Evolutionary conservation across 805 yeast species (phyloP), one percentile per base, ranked within the genome.

Genomic region (Lipomyces sp.): DNA sequence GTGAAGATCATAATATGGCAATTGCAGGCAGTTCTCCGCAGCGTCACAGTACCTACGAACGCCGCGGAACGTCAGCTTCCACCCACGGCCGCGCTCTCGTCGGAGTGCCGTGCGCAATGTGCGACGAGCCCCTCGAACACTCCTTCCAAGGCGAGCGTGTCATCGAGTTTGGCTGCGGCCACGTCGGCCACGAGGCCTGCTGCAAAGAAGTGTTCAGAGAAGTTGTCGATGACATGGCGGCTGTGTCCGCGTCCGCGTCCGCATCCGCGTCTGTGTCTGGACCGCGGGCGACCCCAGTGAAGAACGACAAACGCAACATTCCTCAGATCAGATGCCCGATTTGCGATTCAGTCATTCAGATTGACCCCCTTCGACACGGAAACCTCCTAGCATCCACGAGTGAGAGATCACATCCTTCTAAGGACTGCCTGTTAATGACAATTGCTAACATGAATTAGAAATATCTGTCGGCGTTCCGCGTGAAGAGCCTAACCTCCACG

Each of bases 101-200:
- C 11, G 42, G 66, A 24, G 32, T 39, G 35, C 57, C 58, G 15
- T 70, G 73, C 65, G 70, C 62, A 11, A 39, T 69, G 18, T 70
- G 73, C 68, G 69, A 69, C 29, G 73, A 70, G 48, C 63, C 71
- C 30, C 60, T 70, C 34, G 67, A 66, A 60, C 59, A 61, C 65
- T 53, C 50, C 42, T 60, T 70, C 24, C 62, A 50, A n/a, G 69
- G 69, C n/a, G 73, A 70, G 53, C 69, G 72, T 33, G 62, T 65
- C 37, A 62, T 70, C 24, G 67, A 62, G 55, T 57, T 64, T 29
- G 67, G 69, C 33, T 70, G 73, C 42, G 65, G 69, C 5, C 73
- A 70, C 34, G 66, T 62, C 32, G 69, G 69, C 24, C 73, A 70
- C 53, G 64, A 62, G 18, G 64, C 48, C 6, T 70, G 73, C 53